phyloP scores from a whole-genome alignment of 2,329 filamentous ascomycete genomes.

The Eurotiales sp. region DNA sequence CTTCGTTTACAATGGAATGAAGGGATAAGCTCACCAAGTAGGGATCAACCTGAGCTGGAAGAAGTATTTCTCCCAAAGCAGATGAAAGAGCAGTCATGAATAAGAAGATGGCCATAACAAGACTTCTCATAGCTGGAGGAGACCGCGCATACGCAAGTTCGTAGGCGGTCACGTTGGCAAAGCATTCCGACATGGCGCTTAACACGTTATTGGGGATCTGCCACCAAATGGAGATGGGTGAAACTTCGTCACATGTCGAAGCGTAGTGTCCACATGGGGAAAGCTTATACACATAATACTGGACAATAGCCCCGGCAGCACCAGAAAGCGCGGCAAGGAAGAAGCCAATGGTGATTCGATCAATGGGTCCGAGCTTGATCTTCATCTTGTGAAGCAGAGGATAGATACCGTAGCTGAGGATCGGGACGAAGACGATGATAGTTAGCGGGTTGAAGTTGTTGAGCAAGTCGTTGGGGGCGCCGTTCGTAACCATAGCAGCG shows the following conservation, averaged over 20 bases:
- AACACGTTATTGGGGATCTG: constrained; percentile 50
- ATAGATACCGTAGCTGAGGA: constrained; percentile 50
- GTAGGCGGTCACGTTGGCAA: constrained; percentile 59
- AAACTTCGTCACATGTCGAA: constrained; percentile 30
- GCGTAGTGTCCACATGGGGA: constrained; percentile 44
- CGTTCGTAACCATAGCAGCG: constrained; percentile 48
- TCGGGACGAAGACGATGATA: constrained; percentile 45
- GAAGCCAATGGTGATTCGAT: constrained; percentile 51
- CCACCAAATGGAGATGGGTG: constrained; percentile 48
- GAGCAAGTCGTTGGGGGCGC: constrained; percentile 50
- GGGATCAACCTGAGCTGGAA: constrained; percentile 45
- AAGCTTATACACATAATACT: constrained; percentile 45
- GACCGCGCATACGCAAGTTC: constrained; percentile 77
- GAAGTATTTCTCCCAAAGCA: constrained; percentile 41
- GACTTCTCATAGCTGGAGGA: constrained; percentile 64
- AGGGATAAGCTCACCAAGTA: constrained; percentile 32
- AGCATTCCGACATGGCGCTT: constrained; percentile 56
- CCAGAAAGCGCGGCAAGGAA: constrained; percentile 48
- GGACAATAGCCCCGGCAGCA: constrained; percentile 34
- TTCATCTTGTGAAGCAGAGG: constrained; percentile 40
- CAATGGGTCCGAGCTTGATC: constrained; percentile 48
- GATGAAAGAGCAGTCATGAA: constrained; percentile 57
- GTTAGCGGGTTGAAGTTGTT: constrained; percentile 50
- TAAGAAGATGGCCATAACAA: constrained; percentile 37
- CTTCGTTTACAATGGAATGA: constrained; percentile 26